Base-by-base conservation (phyloP, 345 rosid species). In the Gossypium rotundifolium region DNA sequence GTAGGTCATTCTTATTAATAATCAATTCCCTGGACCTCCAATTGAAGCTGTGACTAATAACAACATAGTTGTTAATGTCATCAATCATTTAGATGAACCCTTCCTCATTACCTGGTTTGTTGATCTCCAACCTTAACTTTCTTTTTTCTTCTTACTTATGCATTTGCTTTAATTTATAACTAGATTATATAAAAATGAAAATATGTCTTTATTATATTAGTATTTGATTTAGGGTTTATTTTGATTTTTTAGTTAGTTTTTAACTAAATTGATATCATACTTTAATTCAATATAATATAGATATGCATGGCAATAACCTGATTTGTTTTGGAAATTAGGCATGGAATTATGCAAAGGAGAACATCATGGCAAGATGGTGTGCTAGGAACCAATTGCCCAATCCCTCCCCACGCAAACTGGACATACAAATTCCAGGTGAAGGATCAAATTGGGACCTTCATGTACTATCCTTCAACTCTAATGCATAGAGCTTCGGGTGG, bases 301-400 rank as follows among this genome's bases (percentile, higher is more conserved):
- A 33, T 33, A 33, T 33, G 40, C 40, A 33, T 33, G 40, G 40
- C 7, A 33, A 33, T 33, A 33, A 33, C 40, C 40, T 33, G 40
- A 33, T 33, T 33, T 33, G 3, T 51, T 63, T 18, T 11, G 67
- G 17, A 62, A 74, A 40, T 22, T 65, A 93, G 98, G 98, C 87
- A 85, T 27, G 98, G 96, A 18, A 38, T 94, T 18, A 85, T 89
- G 20, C 96, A 87, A 70, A 86, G 94, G 75, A 90, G 79, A 72
- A 90, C 79, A 2, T 59, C 89, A 17, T 93, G 98, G 97, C 91
- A 93, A 84, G 94, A 93, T 40, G 97, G 97, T 61, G 91, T 93
- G 49, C 77, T 88, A 23, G 98, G 97, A 63, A 93, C 98, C 46
- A 88, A 93, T n/a, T 93, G 98, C 67, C 96, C 97, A 4, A 86